These are phyloP conservation scores for Yamadazyma siamensis DNA, from an alignment of 1,139 yeast genomes.

Conservation along the genomic window DNA sequence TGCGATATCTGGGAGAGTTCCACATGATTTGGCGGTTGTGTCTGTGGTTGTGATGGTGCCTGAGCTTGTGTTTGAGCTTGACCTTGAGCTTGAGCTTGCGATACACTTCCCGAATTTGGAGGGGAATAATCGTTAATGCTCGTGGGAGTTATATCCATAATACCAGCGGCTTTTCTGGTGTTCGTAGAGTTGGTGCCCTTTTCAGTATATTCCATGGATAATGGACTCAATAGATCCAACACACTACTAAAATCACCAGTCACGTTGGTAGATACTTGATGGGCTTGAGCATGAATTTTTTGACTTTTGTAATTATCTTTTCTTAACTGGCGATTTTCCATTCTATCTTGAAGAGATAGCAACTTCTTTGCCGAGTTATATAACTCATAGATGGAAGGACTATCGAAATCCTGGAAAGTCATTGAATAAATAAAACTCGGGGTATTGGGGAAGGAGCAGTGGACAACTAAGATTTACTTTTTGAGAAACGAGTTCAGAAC, in stretches of 20 bases:
- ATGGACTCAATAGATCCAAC: slow-evolving; percentile 42
- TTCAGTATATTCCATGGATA: slow-evolving; percentile 35
- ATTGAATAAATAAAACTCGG: too few relatives aligned
- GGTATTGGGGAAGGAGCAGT: too few relatives aligned
- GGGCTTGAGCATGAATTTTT: slow-evolving; percentile 12
- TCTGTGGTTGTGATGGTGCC: too few relatives aligned
- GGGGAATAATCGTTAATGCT: slow-evolving; percentile 29
- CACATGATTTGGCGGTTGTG: too few relatives aligned
- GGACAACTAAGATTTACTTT: too few relatives aligned
- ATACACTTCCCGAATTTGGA: slow-evolving; percentile 8
- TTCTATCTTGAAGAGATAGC: slow-evolving; percentile 37
- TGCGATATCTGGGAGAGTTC: too few relatives aligned
- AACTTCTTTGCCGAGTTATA: slow-evolving; percentile 43
- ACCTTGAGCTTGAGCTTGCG: too few relatives aligned
- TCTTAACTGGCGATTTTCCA: slow-evolving; percentile 40
- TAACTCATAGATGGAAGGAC: slow-evolving; percentile 42
- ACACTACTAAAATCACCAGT: slow-evolving; percentile 3
- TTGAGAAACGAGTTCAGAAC: too few relatives aligned
- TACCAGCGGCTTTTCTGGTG: slow-evolving; percentile 6
- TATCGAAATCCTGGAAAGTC: slow-evolving; percentile 13
- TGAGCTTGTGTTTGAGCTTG: too few relatives aligned
- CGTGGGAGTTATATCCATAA: slow-evolving; percentile 24
- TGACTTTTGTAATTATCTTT: slow-evolving; percentile 30
- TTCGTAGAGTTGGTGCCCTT: slow-evolving; percentile 4
- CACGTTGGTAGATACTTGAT: slow-evolving; percentile 3